phyloP scores from a whole-genome alignment of 768 basidiomycete species.

The Russula lepida region DNA sequence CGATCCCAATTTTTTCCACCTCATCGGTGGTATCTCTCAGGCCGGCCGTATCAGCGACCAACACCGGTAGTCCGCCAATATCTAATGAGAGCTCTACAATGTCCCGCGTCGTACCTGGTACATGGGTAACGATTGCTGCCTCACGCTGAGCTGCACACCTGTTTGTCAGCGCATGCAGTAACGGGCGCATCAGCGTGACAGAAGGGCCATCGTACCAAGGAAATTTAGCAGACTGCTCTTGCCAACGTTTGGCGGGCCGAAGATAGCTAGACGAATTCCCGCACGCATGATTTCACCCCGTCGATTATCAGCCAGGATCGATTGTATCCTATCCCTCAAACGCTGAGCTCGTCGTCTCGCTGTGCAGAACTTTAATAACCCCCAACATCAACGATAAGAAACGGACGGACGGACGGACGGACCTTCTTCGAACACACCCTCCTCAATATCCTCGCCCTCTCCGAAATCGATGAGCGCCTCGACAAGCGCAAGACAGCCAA shows the following conservation, averaged over 20 bases:
- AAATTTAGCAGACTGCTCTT: slow-evolving; percentile 86
- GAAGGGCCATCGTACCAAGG: slow-evolving; percentile 40
- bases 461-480: slow-evolving; percentile 93
- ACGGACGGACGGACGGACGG: not conserved
- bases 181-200: not conserved
- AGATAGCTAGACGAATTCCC: slow-evolving; percentile 78
- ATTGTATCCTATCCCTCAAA: slow-evolving; percentile 44
- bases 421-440: slow-evolving; percentile 72
- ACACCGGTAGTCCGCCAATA: slow-evolving; percentile 77
- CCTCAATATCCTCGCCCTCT: slow-evolving; percentile 84
- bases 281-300: slow-evolving; percentile 78
- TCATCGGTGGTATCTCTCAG: slow-evolving; percentile 58
- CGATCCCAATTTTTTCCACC: slow-evolving; percentile 76
- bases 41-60: slow-evolving; percentile 82
- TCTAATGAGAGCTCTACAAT: slow-evolving; percentile 79
- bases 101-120: slow-evolving; percentile 87
- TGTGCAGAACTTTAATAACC: slow-evolving; percentile 23
- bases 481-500: slow-evolving; percentile 65
- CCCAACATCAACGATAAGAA: not conserved
- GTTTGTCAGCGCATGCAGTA: not conserved
- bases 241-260: slow-evolving; percentile 91
- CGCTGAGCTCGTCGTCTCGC: slow-evolving; percentile 43
- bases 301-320: slow-evolving; percentile 58
- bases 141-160: slow-evolving; percentile 59
- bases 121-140: slow-evolving; percentile 81